phyloP scores from a whole-genome alignment of 2,329 filamentous ascomycete species.

The Fusarium chaquense region DNA sequence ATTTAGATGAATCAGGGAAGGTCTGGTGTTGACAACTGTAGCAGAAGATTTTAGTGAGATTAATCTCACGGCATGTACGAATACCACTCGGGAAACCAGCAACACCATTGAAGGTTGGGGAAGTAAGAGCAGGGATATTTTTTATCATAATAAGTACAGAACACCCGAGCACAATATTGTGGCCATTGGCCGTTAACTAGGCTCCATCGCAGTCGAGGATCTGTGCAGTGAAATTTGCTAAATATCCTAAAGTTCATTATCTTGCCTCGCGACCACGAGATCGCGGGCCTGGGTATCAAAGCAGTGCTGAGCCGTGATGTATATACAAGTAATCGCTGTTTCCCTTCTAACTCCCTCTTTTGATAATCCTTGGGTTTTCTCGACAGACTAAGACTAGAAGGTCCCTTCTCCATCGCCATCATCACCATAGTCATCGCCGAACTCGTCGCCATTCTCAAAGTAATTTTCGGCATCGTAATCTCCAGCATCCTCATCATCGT shows the following conservation, averaged over 20 bases:
- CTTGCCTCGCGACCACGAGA: constrained; percentile 35
- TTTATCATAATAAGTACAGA: constrained; percentile 8
- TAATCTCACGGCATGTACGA: constrained; percentile 47
- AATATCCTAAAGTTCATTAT: constrained; percentile 39
- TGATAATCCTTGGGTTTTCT: neutral
- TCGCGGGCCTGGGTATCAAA: constrained; percentile 48
- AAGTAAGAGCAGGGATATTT: neutral
- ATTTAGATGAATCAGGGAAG: neutral
- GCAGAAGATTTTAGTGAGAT: constrained; percentile 20
- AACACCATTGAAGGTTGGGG: constrained; percentile 1
- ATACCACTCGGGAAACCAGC: constrained; percentile 33
- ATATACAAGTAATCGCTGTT: constrained; percentile 40
- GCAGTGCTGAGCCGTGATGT: constrained; percentile 30
- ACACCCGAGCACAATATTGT: neutral
- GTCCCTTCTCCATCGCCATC: constrained; percentile 63
- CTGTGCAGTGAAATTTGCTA: neutral
- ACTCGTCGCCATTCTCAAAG: constrained; percentile 69
- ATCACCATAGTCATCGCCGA: constrained; percentile 64
- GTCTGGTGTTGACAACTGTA: constrained; percentile 16
- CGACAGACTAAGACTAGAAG: constrained; percentile 50
- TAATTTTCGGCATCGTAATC: constrained; percentile 72
- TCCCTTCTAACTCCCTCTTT: constrained; percentile 19
- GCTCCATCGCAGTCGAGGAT: neutral
- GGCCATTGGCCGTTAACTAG: neutral
- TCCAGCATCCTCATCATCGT: constrained; percentile 70